Percentiles rank a stretch among this genome's conserved stretches.
Evolutionary conservation across 1,284 basidiomycete species (phyloP).

Genomic region (Irpex lacteus): DNA sequence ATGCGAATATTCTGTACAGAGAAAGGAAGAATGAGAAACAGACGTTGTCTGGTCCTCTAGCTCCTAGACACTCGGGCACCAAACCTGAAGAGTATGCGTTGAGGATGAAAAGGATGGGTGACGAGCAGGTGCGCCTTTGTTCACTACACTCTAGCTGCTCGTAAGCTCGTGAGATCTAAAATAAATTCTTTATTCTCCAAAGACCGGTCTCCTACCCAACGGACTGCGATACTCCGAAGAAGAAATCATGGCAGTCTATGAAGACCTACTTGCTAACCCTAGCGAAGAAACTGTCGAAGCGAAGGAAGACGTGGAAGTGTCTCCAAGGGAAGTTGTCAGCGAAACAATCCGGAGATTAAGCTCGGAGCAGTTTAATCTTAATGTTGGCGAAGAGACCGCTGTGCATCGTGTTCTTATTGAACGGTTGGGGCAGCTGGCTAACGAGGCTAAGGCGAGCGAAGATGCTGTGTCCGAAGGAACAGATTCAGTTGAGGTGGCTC

Average conservation of each 20-base stretch:
- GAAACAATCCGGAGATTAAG: not conserved
- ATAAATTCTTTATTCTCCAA: not conserved
- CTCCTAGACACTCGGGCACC: not conserved
- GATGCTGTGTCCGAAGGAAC: too few relatives aligned
- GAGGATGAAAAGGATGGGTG: constrained; percentile 1
- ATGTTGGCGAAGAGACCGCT: too few relatives aligned
- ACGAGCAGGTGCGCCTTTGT: constrained; percentile 2
- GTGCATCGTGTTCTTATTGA: not conserved
- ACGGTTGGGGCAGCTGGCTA: not conserved
- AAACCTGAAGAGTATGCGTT: not conserved
- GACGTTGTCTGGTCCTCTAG: not conserved
- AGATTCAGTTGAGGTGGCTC: not conserved
- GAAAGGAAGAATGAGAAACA: not conserved
- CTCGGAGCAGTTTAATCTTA: not conserved
- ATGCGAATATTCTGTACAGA: not conserved
- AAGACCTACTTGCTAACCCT: constrained; percentile 48
- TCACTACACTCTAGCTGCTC: too few relatives aligned
- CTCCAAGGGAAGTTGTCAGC: not conserved
- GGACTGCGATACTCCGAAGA: constrained; percentile 40
- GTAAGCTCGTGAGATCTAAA: too few relatives aligned
- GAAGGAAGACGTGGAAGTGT: constrained; percentile 9
- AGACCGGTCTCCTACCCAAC: not conserved
- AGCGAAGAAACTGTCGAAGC: constrained; percentile 27
- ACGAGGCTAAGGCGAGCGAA: not conserved
- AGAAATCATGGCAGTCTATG: constrained; percentile 48